These are phyloP conservation scores for Metschnikowia dekortorum DNA, from an alignment of 805 yeast species.

Conservation along the genomic window DNA sequence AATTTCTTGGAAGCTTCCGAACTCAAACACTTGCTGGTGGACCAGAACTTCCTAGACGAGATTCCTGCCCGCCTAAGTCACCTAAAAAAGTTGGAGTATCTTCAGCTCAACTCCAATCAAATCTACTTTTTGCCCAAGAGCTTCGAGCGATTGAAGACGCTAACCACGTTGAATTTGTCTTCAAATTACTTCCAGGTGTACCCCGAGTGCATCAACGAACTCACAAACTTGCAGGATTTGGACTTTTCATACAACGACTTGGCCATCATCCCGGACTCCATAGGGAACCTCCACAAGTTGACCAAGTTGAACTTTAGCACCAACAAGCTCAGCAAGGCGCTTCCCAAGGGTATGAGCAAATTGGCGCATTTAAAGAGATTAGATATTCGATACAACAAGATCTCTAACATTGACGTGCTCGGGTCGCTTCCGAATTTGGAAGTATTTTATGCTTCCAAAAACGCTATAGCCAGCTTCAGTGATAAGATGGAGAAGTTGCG, in stretches of 20 bases:
- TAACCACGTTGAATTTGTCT: slow-evolving; percentile 66
- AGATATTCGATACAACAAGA: slow-evolving; percentile 71
- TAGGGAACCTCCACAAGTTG: slow-evolving; percentile 56
- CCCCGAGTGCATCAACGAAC: slow-evolving; percentile 62
- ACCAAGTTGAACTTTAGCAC: slow-evolving; percentile 72
- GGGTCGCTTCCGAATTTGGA: slow-evolving; percentile 59
- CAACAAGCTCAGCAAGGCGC: slow-evolving; percentile 51
- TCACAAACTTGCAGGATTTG: slow-evolving; percentile 57
- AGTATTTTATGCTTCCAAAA: slow-evolving; percentile 69
- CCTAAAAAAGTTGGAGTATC: slow-evolving; percentile 49
- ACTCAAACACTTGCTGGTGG: slow-evolving; percentile 65
- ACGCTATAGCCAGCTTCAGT: slow-evolving; percentile 66
- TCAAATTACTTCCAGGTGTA: slow-evolving; percentile 64
- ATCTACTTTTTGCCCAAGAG: slow-evolving; percentile 57
- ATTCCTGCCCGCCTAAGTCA: slow-evolving; percentile 55
- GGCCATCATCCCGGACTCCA: slow-evolving; percentile 52
- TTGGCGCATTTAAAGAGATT: slow-evolving; percentile 60
- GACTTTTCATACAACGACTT: slow-evolving; percentile 82
- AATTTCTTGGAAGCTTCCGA: slow-evolving; percentile 67
- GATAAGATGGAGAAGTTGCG: slow-evolving; percentile 60
- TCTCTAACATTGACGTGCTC: slow-evolving; percentile 51
- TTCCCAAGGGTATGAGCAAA: slow-evolving; percentile 51
- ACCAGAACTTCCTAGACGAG: slow-evolving; percentile 68
- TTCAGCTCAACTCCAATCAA: slow-evolving; percentile 74
- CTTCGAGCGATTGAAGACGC: slow-evolving; percentile 50